Conservation (phyloP, 2,329 filamentous ascomycete species). For the Macrophomina phaseolina region DNA sequence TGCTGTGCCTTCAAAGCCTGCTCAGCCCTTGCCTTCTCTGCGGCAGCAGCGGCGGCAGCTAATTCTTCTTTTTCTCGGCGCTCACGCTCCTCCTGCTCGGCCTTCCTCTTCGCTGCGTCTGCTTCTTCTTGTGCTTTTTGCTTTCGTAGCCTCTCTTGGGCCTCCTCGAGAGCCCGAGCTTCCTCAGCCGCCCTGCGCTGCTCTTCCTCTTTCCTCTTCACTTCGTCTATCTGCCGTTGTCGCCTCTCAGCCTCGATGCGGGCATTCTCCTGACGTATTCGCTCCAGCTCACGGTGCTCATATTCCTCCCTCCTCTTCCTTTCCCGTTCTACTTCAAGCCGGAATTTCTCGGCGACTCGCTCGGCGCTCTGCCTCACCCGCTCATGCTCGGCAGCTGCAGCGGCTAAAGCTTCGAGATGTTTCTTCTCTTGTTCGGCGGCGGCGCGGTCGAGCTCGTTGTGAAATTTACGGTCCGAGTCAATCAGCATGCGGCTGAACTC, state of each 20-base stretch:
- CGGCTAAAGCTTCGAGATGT: slow-evolving; percentile 70
- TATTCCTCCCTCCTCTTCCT: slow-evolving; percentile 41
- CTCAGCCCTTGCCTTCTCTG: slow-evolving; percentile 35
- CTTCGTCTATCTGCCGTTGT: slow-evolving; percentile 40
- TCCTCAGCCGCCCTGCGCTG: slow-evolving; percentile 35
- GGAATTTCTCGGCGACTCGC: slow-evolving; percentile 57
- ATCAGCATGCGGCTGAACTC: slow-evolving; percentile 52
- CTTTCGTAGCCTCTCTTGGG: slow-evolving; percentile 38
- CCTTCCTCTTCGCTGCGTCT: slow-evolving; percentile 27
- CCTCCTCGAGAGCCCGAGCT: slow-evolving; percentile 37
- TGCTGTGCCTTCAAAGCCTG: slow-evolving; percentile 34
- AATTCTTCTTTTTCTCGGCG: slow-evolving; percentile 32
- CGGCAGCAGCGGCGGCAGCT: slow-evolving; percentile 29
- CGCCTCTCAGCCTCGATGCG: slow-evolving; percentile 47
- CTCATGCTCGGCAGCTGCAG: slow-evolving; percentile 70
- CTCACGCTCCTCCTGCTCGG: slow-evolving; percentile 33
- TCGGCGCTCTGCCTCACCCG: slow-evolving; percentile 64
- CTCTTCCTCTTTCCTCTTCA: slow-evolving; percentile 40
- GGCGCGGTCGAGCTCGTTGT: slow-evolving; percentile 66
- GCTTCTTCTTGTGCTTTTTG: slow-evolving; percentile 38
- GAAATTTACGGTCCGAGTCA: slow-evolving; percentile 52
- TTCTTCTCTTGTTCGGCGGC: slow-evolving; percentile 66
- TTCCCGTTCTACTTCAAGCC: slow-evolving; percentile 49
- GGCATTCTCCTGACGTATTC: slow-evolving; percentile 51
- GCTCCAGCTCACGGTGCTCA: slow-evolving; percentile 46